phyloP scores from a whole-genome alignment of 768 basidiomycete species.

The Mycena polygramma region DNA sequence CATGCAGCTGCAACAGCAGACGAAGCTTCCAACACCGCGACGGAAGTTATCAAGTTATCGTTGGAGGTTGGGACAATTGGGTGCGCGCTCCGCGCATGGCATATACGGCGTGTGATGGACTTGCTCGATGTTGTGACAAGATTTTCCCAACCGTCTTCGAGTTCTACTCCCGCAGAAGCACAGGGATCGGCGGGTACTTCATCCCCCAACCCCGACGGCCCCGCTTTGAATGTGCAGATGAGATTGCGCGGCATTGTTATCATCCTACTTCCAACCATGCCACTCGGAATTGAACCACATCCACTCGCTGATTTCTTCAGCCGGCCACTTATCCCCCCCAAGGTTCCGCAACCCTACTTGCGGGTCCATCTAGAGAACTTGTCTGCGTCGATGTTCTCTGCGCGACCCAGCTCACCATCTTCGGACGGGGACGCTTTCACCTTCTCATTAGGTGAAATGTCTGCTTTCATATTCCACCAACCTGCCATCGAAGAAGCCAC shows the following conservation, averaged over 20 bases:
- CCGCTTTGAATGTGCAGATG: constrained; percentile 50
- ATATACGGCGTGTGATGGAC: constrained; percentile 64
- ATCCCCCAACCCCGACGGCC: constrained; percentile 31
- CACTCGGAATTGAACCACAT: constrained; percentile 31
- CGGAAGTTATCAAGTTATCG: constrained; percentile 55
- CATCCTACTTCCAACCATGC: constrained; percentile 56
- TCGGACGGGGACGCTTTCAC: constrained; percentile 40
- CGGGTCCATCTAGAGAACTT: constrained; percentile 66
- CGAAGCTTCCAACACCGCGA: constrained; percentile 9
- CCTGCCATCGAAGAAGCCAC: constrained; percentile 31
- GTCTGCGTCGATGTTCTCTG: constrained; percentile 44
- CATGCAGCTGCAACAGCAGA: background rate
- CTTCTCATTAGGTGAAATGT: constrained; percentile 64
- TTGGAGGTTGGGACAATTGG: constrained; percentile 66
- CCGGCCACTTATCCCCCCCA: constrained; percentile 71
- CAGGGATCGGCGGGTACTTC: constrained; percentile 37
- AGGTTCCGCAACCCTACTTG: constrained; percentile 61
- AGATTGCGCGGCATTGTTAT: constrained; percentile 61
- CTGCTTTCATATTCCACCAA: constrained; percentile 65
- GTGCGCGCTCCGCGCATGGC: constrained; percentile 67
- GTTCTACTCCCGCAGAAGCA: constrained; percentile 26
- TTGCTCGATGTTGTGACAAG: constrained; percentile 50
- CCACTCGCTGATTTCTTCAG: constrained; percentile 60
- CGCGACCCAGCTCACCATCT: constrained; percentile 31
- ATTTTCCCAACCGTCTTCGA: constrained; percentile 27